phyloP scores from a whole-genome alignment of 179 eudicot species.

The Vitellaria paradoxa region DNA sequence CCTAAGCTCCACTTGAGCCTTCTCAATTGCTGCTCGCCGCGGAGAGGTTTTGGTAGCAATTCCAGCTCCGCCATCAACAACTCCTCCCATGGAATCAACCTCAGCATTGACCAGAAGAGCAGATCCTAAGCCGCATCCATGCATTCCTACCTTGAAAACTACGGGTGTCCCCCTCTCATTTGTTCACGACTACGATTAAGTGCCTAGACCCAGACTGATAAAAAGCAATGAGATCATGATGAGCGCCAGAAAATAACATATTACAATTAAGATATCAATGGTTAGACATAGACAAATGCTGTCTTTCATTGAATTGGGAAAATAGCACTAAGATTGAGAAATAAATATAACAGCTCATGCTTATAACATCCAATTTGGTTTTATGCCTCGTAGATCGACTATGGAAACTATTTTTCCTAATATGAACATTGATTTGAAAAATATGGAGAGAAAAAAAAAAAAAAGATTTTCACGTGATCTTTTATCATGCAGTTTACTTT shows the following conservation, averaged over 20 bases:
- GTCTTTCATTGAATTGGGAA: neutral
- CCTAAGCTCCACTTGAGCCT: constrained; percentile 91
- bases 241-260: neutral
- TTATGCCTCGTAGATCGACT: no score
- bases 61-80: constrained; percentile 79
- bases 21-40: constrained; percentile 70
- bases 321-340: neutral
- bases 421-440: no score
- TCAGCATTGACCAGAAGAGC: constrained; percentile 77
- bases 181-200: constrained; percentile 18
- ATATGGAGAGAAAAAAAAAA: no score
- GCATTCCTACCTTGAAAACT: constrained; percentile 61
- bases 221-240: constrained; percentile 4
- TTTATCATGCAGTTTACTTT: no score
- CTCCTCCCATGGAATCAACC: constrained; percentile 98
- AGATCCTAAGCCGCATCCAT: constrained; percentile 70
- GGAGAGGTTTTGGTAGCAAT: constrained; percentile 70
- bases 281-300: neutral
- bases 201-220: constrained; percentile 18
- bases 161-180: constrained; percentile 51
- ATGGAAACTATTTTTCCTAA: no score
- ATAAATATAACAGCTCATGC: neutral
- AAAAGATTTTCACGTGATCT: no score
- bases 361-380: neutral
- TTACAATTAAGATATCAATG: constrained; percentile 10